Evolutionary conservation across 2,329 filamentous ascomycete genomes (phyloP), one percentile per base, ranked within the genome.

Genomic region (Sporothrix dimorphospora): DNA sequence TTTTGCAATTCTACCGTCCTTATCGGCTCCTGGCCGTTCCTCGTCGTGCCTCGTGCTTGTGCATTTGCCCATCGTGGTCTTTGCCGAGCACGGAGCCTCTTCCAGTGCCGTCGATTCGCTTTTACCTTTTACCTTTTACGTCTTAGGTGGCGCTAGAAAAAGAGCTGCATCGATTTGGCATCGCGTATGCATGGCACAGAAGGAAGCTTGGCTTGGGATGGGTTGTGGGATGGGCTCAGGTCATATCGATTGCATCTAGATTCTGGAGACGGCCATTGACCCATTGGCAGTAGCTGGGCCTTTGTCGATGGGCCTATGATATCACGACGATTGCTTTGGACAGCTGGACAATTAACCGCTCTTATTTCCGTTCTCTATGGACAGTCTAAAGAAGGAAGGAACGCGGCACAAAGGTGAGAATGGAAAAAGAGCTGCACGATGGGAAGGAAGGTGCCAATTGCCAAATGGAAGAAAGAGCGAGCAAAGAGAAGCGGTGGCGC

Each of bases 401-500:
- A 63, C 12, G 53, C 53, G 27, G 27, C 27, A 57, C 16, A 55
- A 14, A 30, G 24, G 30, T 61, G 30, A 61, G 34, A 63, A 63
- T 63, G 34, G 57, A n/a, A 19, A 9, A 63, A 63, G 57, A 63
- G 55, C 24, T 40, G 57, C 57, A 66, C 1, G 57, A 42, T 24
- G 8, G 9, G 27, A 57, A 27, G 51, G 27, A 53, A n/a, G n/a
- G n/a, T n/a, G n/a, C n/a, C n/a, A n/a, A 12, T 12, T 57, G 53
- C 27, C 14, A 34, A 34, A 47, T 47, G 14, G 45, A 47, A 47
- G 38, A 69, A 69, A 11, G 42, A 57, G 53, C 53, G 53, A 57
- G 16, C 53, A 59, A 9, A 40, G 67, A 53, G 16, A 55, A 42
- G 49, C 61, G 70, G 66, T 72, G 72, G 72, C 47, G 63, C 63